Conservation (phyloP, 768 basidiomycete genomes). For the Phanerochaete sordida region DNA sequence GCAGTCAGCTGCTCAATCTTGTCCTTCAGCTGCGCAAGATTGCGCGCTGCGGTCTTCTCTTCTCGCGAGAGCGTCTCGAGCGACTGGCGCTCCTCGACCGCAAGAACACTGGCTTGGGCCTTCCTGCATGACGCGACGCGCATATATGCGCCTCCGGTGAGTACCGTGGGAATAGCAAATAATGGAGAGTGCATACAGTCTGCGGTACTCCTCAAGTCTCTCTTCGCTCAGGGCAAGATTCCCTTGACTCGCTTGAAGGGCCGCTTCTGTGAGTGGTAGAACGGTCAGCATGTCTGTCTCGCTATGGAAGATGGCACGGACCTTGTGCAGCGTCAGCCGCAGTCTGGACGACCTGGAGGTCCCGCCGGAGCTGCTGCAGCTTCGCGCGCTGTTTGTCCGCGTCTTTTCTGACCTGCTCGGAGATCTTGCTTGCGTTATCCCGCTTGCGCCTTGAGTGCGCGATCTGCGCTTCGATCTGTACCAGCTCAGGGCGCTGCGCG, state of each 20-base stretch:
- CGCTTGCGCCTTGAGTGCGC: slow-evolving; percentile 79
- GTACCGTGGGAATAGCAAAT: slow-evolving; percentile 12
- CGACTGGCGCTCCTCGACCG: slow-evolving; percentile 83
- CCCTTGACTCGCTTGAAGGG: slow-evolving; percentile 64
- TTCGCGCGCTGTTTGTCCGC: slow-evolving; percentile 47
- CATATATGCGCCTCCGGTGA: neutral
- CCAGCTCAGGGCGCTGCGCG: slow-evolving; percentile 78
- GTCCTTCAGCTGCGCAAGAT: slow-evolving; percentile 62
- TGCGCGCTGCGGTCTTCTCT: slow-evolving; percentile 68
- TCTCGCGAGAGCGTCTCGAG: slow-evolving; percentile 80
- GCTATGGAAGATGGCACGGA: slow-evolving; percentile 26
- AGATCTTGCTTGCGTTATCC: slow-evolving; percentile 61
- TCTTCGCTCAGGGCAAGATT: slow-evolving; percentile 81
- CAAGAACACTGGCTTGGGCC: slow-evolving; percentile 70
- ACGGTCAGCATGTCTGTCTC: neutral
- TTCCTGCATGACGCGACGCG: slow-evolving; percentile 47
- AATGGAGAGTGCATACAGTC: slow-evolving; percentile 49
- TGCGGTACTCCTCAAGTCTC: slow-evolving; percentile 83
- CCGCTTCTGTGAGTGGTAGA: slow-evolving; percentile 53
- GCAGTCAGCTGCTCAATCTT: slow-evolving; percentile 63
- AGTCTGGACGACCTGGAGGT: slow-evolving; percentile 60
- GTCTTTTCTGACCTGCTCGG: slow-evolving; percentile 63
- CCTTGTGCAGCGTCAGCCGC: slow-evolving; percentile 81
- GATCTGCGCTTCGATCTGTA: slow-evolving; percentile 83
- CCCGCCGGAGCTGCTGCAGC: slow-evolving; percentile 54